These are phyloP conservation scores for Podosphaera fusca DNA, from an alignment of 2,329 filamentous ascomycete genomes.

Conservation along the genomic window DNA sequence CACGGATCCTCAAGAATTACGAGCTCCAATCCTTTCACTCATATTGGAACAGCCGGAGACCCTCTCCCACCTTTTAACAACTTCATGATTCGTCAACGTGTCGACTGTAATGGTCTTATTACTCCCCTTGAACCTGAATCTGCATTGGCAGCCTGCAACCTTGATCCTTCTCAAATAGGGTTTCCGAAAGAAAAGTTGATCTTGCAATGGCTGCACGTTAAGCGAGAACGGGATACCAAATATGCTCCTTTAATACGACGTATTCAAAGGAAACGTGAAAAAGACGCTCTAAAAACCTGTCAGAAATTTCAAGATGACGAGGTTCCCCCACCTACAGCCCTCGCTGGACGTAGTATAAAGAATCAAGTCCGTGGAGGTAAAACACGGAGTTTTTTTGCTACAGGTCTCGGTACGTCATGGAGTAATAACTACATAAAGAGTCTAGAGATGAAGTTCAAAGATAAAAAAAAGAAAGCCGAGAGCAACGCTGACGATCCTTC, in stretches of 20 bases:
- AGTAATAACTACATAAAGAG: constrained; percentile 45
- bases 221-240: constrained; percentile 46
- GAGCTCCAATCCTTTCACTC: constrained; percentile 1
- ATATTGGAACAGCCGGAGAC: constrained; percentile 73
- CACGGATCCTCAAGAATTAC: background rate
- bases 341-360: constrained; percentile 40
- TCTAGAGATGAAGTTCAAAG: constrained; percentile 25
- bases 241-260: constrained; percentile 46
- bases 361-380: constrained; percentile 10
- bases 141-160: constrained; percentile 39
- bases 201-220: constrained; percentile 60
- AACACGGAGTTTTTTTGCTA: constrained; percentile 27
- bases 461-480: constrained; percentile 33
- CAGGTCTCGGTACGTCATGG: constrained; percentile 71
- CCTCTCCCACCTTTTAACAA: constrained; percentile 55
- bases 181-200: constrained; percentile 61
- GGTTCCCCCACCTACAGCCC: constrained; percentile 57
- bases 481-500: constrained; percentile 21
- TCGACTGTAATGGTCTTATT: constrained; percentile 56
- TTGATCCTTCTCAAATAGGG: constrained; percentile 45
- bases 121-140: constrained; percentile 39
- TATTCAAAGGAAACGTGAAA: constrained; percentile 49
- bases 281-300: constrained; percentile 50
- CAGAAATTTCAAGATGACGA: constrained; percentile 49
- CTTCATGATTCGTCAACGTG: constrained; percentile 80